Evolutionary conservation across 441 rosid genomes (phyloP).

Genomic region (Erodium texanum): DNA sequence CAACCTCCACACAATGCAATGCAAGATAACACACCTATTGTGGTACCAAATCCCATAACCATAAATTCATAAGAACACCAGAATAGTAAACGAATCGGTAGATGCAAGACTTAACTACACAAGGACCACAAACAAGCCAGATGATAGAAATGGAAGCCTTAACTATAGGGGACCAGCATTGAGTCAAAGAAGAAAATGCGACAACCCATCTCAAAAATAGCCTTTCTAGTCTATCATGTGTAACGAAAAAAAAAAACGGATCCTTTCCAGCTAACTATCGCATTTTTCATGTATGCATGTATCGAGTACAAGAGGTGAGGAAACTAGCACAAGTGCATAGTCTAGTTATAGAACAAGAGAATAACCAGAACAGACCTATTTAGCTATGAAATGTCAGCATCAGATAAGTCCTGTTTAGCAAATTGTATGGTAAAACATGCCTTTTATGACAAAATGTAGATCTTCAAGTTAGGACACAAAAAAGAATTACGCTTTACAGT

Average conservation of each 20-base stretch:
- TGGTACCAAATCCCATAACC: no score
- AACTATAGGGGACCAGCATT: neutral
- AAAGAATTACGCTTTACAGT: neutral
- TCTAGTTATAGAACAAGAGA: neutral
- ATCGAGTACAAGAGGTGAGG: no score
- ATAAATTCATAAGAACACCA: neutral
- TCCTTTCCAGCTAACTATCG: no score
- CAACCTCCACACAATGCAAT: no score
- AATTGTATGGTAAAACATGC: neutral
- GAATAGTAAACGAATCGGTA: neutral
- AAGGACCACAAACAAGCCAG: conserved; percentile 1
- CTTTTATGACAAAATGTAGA: neutral
- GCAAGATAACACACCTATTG: no score
- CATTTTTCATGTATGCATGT: no score
- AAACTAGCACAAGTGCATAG: neutral
- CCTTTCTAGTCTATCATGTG: neutral
- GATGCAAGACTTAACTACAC: neutral
- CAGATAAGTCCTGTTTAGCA: neutral
- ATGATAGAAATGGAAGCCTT: neutral
- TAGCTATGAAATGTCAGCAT: neutral
- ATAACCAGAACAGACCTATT: neutral
- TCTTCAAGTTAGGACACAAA: neutral
- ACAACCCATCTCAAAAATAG: neutral
- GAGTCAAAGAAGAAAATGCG: no score
- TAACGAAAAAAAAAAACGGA: neutral